A percentile compares a stretch with the other conserved stretches of the same genome.
Conservation (phyloP, 1,284 basidiomycete genomes). For the Tilletia walkeri region DNA sequence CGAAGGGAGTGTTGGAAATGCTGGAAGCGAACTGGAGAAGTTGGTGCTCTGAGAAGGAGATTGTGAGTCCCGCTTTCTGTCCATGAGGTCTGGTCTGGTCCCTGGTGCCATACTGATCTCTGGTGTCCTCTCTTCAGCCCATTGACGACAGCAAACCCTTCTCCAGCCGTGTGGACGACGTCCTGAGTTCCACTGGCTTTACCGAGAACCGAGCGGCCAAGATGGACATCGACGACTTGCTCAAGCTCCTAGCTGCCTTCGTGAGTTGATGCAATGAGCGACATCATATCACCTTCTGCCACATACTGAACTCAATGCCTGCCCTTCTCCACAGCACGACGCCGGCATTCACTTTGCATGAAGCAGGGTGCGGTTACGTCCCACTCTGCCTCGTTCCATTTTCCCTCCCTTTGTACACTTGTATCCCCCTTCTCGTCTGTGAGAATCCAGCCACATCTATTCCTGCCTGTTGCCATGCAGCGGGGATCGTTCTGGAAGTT, state of each 20-base stretch:
- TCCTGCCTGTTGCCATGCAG: conserved; percentile 1
- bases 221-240: conserved; percentile 78
- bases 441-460: no score
- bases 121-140: not conserved
- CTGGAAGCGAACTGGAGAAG: conserved; percentile 90
- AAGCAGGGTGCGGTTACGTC: not conserved
- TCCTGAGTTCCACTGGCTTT: conserved; percentile 69
- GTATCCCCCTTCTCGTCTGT: no score
- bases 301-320: not conserved
- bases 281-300: no score
- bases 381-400: no score
- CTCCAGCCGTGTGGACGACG: conserved; percentile 67
- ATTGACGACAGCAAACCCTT: conserved; percentile 33
- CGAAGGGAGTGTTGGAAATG: conserved; percentile 91
- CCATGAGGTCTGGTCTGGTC: not conserved
- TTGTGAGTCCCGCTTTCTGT: conserved; percentile 13
- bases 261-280: not conserved
- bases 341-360: conserved; percentile 76
- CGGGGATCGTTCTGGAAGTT: not conserved
- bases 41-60: conserved; percentile 76
- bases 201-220: conserved; percentile 73
- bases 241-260: conserved; percentile 75
- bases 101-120: no score
- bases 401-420: no score
- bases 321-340: conserved; percentile 61